Conservation (phyloP, 2,329 filamentous ascomycete genomes). For the Aspergillus hortae region DNA sequence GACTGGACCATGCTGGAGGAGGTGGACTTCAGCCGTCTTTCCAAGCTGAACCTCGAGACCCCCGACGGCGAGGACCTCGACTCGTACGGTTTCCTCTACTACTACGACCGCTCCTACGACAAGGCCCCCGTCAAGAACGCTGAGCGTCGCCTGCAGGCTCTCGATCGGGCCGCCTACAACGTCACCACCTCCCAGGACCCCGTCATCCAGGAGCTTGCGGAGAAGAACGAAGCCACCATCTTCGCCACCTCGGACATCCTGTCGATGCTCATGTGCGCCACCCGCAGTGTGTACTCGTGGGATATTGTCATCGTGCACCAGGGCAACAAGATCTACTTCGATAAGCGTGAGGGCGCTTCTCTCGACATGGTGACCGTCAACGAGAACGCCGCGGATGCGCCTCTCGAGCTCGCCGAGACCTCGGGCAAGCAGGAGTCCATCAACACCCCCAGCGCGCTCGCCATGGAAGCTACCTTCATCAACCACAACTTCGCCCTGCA, state of each 20-base stretch:
- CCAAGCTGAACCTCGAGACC: constrained; percentile 92
- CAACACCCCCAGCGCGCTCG: constrained; percentile 89
- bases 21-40: constrained; percentile 94
- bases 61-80: constrained; percentile 95
- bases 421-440: constrained; percentile 76
- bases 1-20: constrained; percentile 96
- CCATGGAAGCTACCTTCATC: constrained; percentile 98
- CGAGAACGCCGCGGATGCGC: constrained; percentile 94
- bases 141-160: constrained; percentile 79
- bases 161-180: constrained; percentile 96
- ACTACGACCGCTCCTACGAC: constrained; percentile 95
- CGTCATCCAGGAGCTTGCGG: constrained; percentile 92
- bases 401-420: constrained; percentile 77
- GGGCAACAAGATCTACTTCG: constrained; percentile 95
- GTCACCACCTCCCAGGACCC: constrained; percentile 95
- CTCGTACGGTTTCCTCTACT: constrained; percentile 94
- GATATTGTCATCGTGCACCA: constrained; percentile 92
- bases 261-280: constrained; percentile 98
- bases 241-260: constrained; percentile 97
- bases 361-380: constrained; percentile 98
- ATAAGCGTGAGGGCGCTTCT: constrained; percentile 93
- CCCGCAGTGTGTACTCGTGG: constrained; percentile 96
- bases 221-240: constrained; percentile 92
- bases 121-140: constrained; percentile 86
- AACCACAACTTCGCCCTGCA: constrained; percentile 99